A percentile compares a stretch with the other conserved stretches of the same genome.
Evolutionary conservation across 305 asterid species (phyloP).

Genomic region (Euphrasia arctica): DNA sequence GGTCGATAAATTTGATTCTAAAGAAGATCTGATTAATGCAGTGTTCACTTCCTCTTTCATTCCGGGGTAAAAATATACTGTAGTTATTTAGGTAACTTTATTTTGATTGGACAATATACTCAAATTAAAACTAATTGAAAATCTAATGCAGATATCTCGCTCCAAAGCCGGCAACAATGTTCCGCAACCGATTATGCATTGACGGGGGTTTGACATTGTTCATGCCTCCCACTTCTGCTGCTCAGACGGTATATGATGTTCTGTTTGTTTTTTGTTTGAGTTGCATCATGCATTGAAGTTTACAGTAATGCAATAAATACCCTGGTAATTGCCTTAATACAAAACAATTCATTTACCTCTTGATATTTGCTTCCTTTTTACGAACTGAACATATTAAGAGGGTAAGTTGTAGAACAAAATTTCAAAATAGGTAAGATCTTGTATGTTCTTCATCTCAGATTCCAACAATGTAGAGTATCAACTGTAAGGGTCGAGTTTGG

Average conservation of each 20-base stretch:
- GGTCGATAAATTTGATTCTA: slow-evolving; percentile 91
- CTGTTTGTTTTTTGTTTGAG: not conserved
- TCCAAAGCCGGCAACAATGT: slow-evolving; percentile 89
- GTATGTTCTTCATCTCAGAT: not conserved
- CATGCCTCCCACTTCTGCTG: slow-evolving; percentile 97
- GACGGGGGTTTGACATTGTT: slow-evolving; percentile 95
- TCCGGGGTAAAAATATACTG: slow-evolving; percentile 60
- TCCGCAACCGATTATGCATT: slow-evolving; percentile 76
- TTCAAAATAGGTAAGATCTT: too few species aligned
- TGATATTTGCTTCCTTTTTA: too few species aligned
- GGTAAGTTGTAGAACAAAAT: too few species aligned
- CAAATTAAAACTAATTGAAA: slow-evolving; percentile 20
- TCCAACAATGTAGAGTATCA: not conserved
- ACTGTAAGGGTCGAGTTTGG: not conserved
- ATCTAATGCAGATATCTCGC: slow-evolving; percentile 73
- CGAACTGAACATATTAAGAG: too few species aligned
- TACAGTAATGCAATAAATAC: too few species aligned
- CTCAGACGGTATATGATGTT: slow-evolving; percentile 56
- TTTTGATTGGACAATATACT: slow-evolving; percentile 8
- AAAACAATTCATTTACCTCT: too few species aligned
- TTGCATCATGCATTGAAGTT: too few species aligned
- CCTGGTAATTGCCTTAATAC: too few species aligned
- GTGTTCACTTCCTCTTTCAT: slow-evolving; percentile 91
- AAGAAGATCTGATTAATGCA: slow-evolving; percentile 87
- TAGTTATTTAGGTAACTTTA: slow-evolving; percentile 2